Percentiles rank a stretch among this genome's conserved stretches.
Evolutionary conservation across 768 basidiomycete genomes (phyloP).

Genomic region (Tephrocybe sp.): DNA sequence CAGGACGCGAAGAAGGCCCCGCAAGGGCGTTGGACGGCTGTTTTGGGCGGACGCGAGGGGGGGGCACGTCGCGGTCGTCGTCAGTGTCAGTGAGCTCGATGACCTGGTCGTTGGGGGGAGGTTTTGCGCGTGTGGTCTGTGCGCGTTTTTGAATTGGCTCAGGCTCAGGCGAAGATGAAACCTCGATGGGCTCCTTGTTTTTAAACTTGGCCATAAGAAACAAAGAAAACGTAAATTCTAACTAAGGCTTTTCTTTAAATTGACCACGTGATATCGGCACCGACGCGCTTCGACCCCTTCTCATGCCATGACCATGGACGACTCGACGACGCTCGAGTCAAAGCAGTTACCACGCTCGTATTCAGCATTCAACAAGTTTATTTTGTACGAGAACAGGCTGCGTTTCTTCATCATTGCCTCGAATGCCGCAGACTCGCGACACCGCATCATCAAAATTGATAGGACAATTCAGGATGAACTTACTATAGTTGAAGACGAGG

Average conservation of each 20-base stretch:
- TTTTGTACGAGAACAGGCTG: constrained; percentile 89
- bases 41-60: constrained; percentile 1
- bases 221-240: too few relatives aligned
- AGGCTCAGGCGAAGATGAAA: constrained; percentile 18
- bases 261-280: too few relatives aligned
- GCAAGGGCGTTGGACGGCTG: constrained; percentile 1
- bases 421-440: constrained; percentile 83
- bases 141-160: background rate
- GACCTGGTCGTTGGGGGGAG: too few relatives aligned
- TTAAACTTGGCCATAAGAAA: too few relatives aligned
- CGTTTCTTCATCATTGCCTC: constrained; percentile 93
- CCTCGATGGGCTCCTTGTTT: constrained; percentile 5
- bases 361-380: constrained; percentile 75
- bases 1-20: constrained; percentile 16
- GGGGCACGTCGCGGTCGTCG: constrained; percentile 25
- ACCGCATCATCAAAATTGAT: constrained; percentile 93
- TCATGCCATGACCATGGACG: too few relatives aligned
- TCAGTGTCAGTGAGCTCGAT: constrained; percentile 59
- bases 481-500: constrained; percentile 81
- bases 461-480: constrained; percentile 78
- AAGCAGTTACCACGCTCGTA: constrained; percentile 8
- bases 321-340: too few relatives aligned
- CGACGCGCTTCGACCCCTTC: too few relatives aligned
- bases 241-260: too few relatives aligned
- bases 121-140: background rate